Conservation (phyloP, 805 yeast genomes). For the Yamadazyma tumulicola region DNA sequence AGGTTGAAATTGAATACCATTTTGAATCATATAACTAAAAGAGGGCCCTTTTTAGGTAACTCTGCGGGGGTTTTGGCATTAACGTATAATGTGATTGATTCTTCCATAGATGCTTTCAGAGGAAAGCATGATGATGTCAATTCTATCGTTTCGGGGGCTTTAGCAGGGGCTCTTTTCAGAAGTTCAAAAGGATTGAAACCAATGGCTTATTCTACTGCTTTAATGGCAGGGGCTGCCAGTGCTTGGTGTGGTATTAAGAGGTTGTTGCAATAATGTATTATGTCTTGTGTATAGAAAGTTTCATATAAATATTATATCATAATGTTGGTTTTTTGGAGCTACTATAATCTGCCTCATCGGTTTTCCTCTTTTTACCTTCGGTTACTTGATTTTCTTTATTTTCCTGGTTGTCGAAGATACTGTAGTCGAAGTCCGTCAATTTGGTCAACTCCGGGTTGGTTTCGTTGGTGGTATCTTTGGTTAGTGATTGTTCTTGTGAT, state of each 20-base stretch:
- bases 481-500: no score
- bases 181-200: slow-evolving; percentile 82
- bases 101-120: slow-evolving; percentile 72
- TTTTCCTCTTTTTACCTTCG: slow-evolving; percentile 3
- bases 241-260: slow-evolving; percentile 85
- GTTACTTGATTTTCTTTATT: background rate
- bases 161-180: slow-evolving; percentile 89
- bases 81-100: slow-evolving; percentile 80
- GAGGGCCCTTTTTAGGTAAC: slow-evolving; percentile 96
- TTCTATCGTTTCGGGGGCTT: slow-evolving; percentile 83
- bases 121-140: slow-evolving; percentile 87
- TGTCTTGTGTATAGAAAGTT: slow-evolving; percentile 18
- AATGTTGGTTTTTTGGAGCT: no score
- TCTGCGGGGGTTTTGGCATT: slow-evolving; percentile 92
- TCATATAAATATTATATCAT: no score
- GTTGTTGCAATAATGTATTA: slow-evolving; percentile 19
- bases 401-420: background rate
- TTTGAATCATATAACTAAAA: slow-evolving; percentile 85
- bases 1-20: slow-evolving; percentile 85
- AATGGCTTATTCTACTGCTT: slow-evolving; percentile 79
- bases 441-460: slow-evolving; percentile 17
- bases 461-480: slow-evolving; percentile 9
- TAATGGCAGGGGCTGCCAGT: slow-evolving; percentile 88
- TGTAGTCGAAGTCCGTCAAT: slow-evolving; percentile 10
- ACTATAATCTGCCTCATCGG: slow-evolving; percentile 1